Evolutionary conservation across 192 early-diverging fungal species (phyloP).

Genomic region (Podila epicladia): DNA sequence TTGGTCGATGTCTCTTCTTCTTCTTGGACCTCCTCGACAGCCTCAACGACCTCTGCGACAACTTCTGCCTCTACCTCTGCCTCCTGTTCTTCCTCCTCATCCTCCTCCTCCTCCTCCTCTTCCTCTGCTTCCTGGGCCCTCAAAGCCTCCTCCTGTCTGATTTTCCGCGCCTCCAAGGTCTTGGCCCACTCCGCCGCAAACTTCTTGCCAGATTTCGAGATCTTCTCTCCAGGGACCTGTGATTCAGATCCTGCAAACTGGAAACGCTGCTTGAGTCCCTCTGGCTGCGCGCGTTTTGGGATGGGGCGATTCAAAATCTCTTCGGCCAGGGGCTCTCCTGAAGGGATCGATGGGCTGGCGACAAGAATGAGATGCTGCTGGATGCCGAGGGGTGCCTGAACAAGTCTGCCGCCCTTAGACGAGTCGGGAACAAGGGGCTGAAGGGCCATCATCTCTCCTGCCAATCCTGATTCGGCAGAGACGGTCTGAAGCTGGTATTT

Average conservation of each 20-base stretch:
- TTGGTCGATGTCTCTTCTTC: conserved; percentile 10
- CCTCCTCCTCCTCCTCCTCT: conserved; percentile 20
- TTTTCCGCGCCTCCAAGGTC: conserved; percentile 25
- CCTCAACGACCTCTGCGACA: conserved; percentile 3
- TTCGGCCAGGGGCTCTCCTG: conserved; percentile 46
- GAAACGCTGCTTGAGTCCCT: conserved; percentile 60
- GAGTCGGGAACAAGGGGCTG: conserved; percentile 28
- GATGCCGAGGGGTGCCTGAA: conserved; percentile 37
- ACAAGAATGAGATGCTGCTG: conserved; percentile 33
- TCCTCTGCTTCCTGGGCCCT: conserved; percentile 23
- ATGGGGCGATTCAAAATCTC: conserved; percentile 52
- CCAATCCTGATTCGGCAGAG: conserved; percentile 35
- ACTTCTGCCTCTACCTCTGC: conserved; percentile 1
- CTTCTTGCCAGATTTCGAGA: conserved; percentile 35
- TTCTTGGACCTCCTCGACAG: conserved; percentile 1
- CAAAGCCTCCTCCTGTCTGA: conserved; percentile 17
- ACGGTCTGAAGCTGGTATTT: conserved; percentile 46
- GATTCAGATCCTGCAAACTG: conserved; percentile 59
- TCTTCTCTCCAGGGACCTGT: conserved; percentile 26
- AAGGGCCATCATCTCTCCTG: conserved; percentile 38
- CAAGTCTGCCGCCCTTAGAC: conserved; percentile 18
- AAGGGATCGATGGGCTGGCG: conserved; percentile 25
- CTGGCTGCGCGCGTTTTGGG: conserved; percentile 56
- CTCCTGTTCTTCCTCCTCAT: conserved; percentile 4
- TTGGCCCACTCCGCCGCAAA: conserved; percentile 30